Base-by-base conservation (phyloP, 257 asterid species). In the Solanum rostratum region DNA sequence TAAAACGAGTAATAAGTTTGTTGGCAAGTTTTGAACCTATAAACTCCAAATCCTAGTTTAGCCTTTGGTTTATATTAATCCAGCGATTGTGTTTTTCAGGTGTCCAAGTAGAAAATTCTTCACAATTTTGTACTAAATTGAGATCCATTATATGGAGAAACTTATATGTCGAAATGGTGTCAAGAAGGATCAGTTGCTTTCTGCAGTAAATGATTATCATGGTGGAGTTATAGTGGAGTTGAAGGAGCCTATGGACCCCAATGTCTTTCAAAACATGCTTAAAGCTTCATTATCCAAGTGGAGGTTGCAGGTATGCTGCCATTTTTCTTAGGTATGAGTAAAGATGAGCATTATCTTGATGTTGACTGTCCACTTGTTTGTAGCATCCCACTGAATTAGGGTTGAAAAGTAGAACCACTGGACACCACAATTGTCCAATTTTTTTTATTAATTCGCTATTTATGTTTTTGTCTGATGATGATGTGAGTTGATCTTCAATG, bases 141-240 rank as follows among this genome's bases (percentile, higher is more conserved):
- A 27, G 81, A 84, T 84, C 85, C 60, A 76, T 90, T 62, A 0
- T 27, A 66, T 93, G 97, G 94, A 90, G 84, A 89, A 79, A 65
- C 53, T 78, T 14, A 10, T 81, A 76, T 83, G 69, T 86, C 90
- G 84, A 85, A 90, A 85, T 79, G 91, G 91, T 65, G 76, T 41
- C 24, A 55, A 84, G 54, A 86, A 84, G 69, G 87, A 59, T 6
- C 80, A 10, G 3, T 82, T 90, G 89, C 98, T 94, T 86, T 90
- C 93, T 78, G 92, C 91, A 19, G 59, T 55, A 39, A 87, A 88
- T 43, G 98, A 94, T 68, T 93, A 92, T 49, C 92, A 92, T 83
- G 98, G 89, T 41, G 97, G 97, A 50, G 86, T 92, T 70, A 89
- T 91, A 49, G 94, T 92, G 81, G 98, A 92, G 76, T 27, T 94